Conservation (phyloP, 169 alveolate genomes). For the Ichthyophthirius multifiliis region DNA sequence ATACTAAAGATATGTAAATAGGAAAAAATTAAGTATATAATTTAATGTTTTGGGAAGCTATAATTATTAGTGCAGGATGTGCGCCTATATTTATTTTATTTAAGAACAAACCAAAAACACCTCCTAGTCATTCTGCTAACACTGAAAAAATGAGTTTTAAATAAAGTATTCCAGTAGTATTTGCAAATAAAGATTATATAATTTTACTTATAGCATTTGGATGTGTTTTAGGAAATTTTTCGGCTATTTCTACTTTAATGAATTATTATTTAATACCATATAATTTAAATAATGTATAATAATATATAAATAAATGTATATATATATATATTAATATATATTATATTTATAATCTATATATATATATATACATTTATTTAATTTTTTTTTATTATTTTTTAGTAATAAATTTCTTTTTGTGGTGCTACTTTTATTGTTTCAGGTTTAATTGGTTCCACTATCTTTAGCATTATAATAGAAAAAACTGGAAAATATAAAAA, state of each 20-base stretch:
- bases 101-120: background rate
- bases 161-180: background rate
- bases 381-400: no score
- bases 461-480: background rate
- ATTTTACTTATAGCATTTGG: background rate
- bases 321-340: background rate
- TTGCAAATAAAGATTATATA: background rate
- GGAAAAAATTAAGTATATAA: background rate
- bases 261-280: background rate
- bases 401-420: background rate
- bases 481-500: background rate
- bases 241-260: conserved; percentile 4
- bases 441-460: conserved; percentile 3
- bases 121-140: conserved; percentile 12
- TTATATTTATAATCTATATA: background rate
- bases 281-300: background rate
- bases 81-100: background rate
- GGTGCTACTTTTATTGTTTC: background rate
- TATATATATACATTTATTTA: no score
- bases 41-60: conserved; percentile 5
- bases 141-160: conserved; percentile 4
- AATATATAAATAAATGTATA: background rate
- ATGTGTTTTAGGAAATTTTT: background rate
- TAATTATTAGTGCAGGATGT: background rate
- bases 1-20: background rate